These are phyloP conservation scores for Phytopythium delawarense DNA, from an alignment of 352 stramenopile species.

Conservation along the genomic window DNA sequence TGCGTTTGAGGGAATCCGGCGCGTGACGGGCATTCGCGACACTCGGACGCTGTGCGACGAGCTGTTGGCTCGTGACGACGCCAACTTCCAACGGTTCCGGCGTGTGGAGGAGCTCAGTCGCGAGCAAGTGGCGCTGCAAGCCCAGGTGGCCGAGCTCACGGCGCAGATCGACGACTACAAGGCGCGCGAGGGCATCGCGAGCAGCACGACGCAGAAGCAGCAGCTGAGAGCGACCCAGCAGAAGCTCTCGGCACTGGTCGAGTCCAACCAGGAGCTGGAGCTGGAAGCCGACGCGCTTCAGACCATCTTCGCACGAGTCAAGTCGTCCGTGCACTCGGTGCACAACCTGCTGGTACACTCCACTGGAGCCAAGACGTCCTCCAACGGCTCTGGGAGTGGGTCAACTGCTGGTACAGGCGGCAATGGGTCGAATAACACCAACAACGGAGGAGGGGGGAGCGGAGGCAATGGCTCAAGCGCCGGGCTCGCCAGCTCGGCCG, in stretches of 20 bases:
- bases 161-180: slow-evolving; percentile 62
- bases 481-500: slow-evolving; percentile 15
- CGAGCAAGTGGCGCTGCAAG: slow-evolving; percentile 30
- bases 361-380: slow-evolving; percentile 31
- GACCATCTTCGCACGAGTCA: slow-evolving; percentile 49
- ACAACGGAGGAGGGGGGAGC: background rate
- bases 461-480: slow-evolving; percentile 1
- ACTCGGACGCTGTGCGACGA: slow-evolving; percentile 42
- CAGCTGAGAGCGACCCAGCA: slow-evolving; percentile 37
- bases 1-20: slow-evolving; percentile 56
- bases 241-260: slow-evolving; percentile 31
- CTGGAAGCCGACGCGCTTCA: slow-evolving; percentile 53
- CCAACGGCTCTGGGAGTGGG: background rate
- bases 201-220: slow-evolving; percentile 50
- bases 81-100: slow-evolving; percentile 81
- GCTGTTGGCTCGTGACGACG: slow-evolving; percentile 56
- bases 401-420: background rate
- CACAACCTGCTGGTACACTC: slow-evolving; percentile 63
- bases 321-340: slow-evolving; percentile 69
- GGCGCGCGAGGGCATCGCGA: slow-evolving; percentile 57
- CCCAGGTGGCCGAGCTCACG: slow-evolving; percentile 34
- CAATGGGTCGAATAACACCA: background rate
- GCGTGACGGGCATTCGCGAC: slow-evolving; percentile 49
- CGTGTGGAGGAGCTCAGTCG: slow-evolving; percentile 62
- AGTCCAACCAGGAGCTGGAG: slow-evolving; percentile 44